These are phyloP conservation scores for Phylloporus sp. DNA, from an alignment of 768 basidiomycete genomes.

Conservation along the genomic window DNA sequence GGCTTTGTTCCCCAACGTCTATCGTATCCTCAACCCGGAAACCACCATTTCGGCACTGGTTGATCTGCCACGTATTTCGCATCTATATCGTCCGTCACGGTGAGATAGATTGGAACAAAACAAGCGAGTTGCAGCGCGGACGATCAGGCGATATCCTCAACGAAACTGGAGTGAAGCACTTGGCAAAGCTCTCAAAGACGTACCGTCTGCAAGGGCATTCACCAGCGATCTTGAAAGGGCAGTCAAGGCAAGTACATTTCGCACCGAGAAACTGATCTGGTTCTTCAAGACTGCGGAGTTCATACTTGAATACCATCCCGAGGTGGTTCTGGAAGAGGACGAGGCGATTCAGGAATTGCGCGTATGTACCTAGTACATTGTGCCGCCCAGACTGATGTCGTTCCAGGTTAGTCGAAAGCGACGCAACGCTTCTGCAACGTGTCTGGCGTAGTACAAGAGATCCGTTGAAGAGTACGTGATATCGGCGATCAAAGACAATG, in stretches of 20 bases:
- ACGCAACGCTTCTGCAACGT: not conserved
- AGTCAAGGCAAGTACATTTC: slow-evolving; percentile 42
- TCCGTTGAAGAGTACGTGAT: not conserved
- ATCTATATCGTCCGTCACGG: slow-evolving; percentile 70
- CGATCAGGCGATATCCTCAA: slow-evolving; percentile 66
- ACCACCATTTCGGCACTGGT: not conserved
- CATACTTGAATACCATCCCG: not conserved
- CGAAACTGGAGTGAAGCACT: slow-evolving; percentile 54
- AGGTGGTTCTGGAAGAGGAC: not conserved
- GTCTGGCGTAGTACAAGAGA: not conserved
- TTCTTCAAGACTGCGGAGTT: not conserved
- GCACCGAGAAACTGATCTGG: not conserved
- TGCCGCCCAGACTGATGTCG: not conserved
- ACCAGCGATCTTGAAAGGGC: slow-evolving; percentile 70
- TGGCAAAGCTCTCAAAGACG: slow-evolving; percentile 46
- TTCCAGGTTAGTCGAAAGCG: too few relatives aligned
- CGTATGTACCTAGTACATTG: not conserved
- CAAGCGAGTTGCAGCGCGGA: slow-evolving; percentile 64
- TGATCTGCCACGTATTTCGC: slow-evolving; percentile 28
- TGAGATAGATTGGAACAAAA: slow-evolving; percentile 65
- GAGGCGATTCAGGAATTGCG: not conserved
- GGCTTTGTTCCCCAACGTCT: too few relatives aligned
- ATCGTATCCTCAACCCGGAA: too few relatives aligned
- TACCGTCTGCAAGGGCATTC: slow-evolving; percentile 49
- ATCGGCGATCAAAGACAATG: not conserved